These are phyloP conservation scores for Phycomyces blakesleeanus DNA, from an alignment of 192 early-diverging fungal species.

Conservation along the genomic window DNA sequence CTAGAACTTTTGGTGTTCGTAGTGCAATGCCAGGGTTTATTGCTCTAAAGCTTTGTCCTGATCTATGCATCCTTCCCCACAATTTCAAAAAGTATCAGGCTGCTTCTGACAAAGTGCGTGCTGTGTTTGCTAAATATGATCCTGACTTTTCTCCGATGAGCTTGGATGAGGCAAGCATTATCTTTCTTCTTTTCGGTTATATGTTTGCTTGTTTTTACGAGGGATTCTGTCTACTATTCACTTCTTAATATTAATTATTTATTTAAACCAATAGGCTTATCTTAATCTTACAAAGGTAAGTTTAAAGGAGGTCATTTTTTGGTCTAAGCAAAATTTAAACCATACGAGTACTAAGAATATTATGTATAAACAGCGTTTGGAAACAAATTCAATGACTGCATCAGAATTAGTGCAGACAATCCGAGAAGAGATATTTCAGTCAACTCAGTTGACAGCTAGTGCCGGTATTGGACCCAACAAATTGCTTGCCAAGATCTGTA, in stretches of 20 bases:
- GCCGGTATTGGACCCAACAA: slow-evolving; percentile 52
- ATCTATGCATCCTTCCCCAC: slow-evolving; percentile 46
- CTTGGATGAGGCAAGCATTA: slow-evolving; percentile 48
- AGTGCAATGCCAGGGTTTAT: slow-evolving; percentile 67
- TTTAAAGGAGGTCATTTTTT: too few species aligned
- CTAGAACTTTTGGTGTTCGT: slow-evolving; percentile 60
- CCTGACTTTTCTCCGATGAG: slow-evolving; percentile 50
- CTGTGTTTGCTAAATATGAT: slow-evolving; percentile 59
- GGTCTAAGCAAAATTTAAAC: too few species aligned
- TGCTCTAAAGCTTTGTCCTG: slow-evolving; percentile 54
- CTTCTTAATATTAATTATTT: background rate
- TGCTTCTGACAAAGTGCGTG: slow-evolving; percentile 41
- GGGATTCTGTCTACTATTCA: too few species aligned
- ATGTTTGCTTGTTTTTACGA: too few species aligned
- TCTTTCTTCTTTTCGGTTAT: too few species aligned
- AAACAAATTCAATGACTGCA: slow-evolving; percentile 27
- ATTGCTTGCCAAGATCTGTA: slow-evolving; percentile 50
- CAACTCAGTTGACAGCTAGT: slow-evolving; percentile 42
- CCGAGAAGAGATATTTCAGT: slow-evolving; percentile 44
- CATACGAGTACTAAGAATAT: too few species aligned
- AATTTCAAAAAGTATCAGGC: slow-evolving; percentile 52
- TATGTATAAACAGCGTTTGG: slow-evolving; percentile 48
- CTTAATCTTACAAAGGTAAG: slow-evolving; percentile 36
- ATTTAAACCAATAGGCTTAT: slow-evolving; percentile 28
- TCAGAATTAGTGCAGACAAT: slow-evolving; percentile 46